Evolutionary conservation across 305 asterid species (phyloP).

Genomic region (Fraxinus ornus): DNA sequence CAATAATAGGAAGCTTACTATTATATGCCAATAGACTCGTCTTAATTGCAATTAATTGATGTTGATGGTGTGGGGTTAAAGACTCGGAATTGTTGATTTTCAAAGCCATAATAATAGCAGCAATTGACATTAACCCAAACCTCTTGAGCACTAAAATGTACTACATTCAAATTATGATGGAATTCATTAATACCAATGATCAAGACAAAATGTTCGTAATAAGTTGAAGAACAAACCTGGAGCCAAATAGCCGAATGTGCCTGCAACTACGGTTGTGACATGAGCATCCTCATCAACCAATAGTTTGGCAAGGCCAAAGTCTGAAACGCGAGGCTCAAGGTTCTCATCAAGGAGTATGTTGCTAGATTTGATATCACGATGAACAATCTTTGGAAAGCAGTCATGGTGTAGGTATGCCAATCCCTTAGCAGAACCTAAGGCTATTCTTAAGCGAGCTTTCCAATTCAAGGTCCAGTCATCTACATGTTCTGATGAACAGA

Average conservation of each 20-base stretch:
- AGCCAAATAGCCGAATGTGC: constrained; percentile 93
- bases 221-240: constrained; percentile 56
- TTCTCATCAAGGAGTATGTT: constrained; percentile 89
- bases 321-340: constrained; percentile 91
- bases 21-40: not conserved
- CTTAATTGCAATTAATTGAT: not conserved
- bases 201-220: not conserved
- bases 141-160: not conserved
- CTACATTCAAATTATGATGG: not conserved
- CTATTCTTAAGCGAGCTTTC: constrained; percentile 73
- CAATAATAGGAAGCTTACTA: not conserved
- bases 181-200: not conserved
- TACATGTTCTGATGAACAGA: constrained; percentile 36
- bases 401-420: constrained; percentile 90
- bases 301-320: constrained; percentile 95
- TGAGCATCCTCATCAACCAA: constrained; percentile 94
- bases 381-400: constrained; percentile 80
- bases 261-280: constrained; percentile 95
- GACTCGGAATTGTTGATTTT: no score
- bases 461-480: constrained; percentile 60
- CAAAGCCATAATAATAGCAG: not conserved
- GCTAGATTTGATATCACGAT: constrained; percentile 91
- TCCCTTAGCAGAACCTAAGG: constrained; percentile 94
- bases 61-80: no score
- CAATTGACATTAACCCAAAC: not conserved